Base-by-base conservation (phyloP, 352 stramenopile genomes). In the Globisporangium spiculum region DNA sequence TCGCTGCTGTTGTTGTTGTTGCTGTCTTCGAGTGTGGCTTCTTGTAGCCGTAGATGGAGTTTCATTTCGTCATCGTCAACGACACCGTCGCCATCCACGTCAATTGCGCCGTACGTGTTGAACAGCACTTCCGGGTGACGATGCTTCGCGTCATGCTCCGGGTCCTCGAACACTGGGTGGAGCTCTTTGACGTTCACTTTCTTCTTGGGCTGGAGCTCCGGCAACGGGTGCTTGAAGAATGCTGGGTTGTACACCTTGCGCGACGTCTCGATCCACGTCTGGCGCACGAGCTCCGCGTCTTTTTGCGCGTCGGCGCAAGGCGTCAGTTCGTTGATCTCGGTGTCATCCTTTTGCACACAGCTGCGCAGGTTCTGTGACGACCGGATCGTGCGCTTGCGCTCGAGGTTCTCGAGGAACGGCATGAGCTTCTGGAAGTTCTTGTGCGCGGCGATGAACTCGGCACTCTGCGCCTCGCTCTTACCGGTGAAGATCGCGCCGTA, bases 381-480 rank as follows among this genome's bases (percentile, higher is more conserved):
- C 26, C 76, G 79, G 54, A 91, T 84, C 58, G 75, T 73, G 46
- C 81, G 81, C 60, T 87, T 81, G 41, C 83, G 78, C 63, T 91
- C 83, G 4, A 79, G 72, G 46, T 70, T 81, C 74, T 91, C 83
- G 6, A 91, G 69, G 60, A 80, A 90, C 26, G 75, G 75, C 67
- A 91, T 73, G 34, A 91, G 72, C 59, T 86, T 87, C 27, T 79
- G 75, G 66, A 91, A 91, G 55, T 89, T 90, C 60, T 81, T 81
- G 72, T 91, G 83, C 36, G 67, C 67, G 3, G 81, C 83, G 20
- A 91, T 88, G 64, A 84, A 88, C 66, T 86, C 74, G 38, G 79
- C 78, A n/a, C 77, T 76, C 63, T 91, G 78, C 14, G 83, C 69
- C 30, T 88, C 72, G 41, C 75, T 83, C 70, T 88, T 89, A 38